Percentiles rank a stretch among this genome's conserved stretches.
Conservation (phyloP, 73 alveolate genomes). For the Stentor coeruleus region DNA sequence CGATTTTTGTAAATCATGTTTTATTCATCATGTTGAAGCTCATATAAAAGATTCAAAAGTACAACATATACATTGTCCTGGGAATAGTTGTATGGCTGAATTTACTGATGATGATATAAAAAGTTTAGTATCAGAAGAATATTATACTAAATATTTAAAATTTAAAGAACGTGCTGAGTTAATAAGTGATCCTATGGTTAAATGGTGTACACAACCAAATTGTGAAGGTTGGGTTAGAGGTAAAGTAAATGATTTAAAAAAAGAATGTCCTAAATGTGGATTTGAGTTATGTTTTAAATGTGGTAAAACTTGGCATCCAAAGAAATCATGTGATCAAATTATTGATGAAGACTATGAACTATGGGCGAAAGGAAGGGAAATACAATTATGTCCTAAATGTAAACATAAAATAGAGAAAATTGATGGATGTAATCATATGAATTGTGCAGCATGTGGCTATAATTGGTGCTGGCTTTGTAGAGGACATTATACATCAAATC, state of each 20-base stretch:
- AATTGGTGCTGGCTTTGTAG: slow-evolving; percentile 91
- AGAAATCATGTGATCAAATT: slow-evolving; percentile 31
- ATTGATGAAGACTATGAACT: slow-evolving; percentile 50
- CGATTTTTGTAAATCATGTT: not conserved
- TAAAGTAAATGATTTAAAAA: slow-evolving; percentile 18
- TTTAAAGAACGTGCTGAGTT: slow-evolving; percentile 42
- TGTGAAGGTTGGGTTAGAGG: slow-evolving; percentile 53
- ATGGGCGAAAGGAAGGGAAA: slow-evolving; percentile 52
- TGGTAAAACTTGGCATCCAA: slow-evolving; percentile 47
- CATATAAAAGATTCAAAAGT: slow-evolving; percentile 42
- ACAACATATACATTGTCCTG: slow-evolving; percentile 31
- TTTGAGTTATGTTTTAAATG: slow-evolving; percentile 46
- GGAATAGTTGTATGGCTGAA: slow-evolving; percentile 2
- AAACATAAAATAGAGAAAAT: slow-evolving; percentile 57
- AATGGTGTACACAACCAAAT: slow-evolving; percentile 58
- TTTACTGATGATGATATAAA: slow-evolving; percentile 29
- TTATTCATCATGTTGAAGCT: not conserved
- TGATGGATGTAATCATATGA: slow-evolving; percentile 96
- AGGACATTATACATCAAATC: slow-evolving; percentile 41
- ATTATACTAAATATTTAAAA: slow-evolving; percentile 29
- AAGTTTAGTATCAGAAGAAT: slow-evolving; percentile 25
- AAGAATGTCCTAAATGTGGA: slow-evolving; percentile 48
- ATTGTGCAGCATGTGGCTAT: slow-evolving; percentile 73
- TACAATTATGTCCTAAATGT: slow-evolving; percentile 80
- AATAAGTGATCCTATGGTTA: slow-evolving; percentile 45